Conservation (phyloP, 331 rosid genomes). For the Dryas integrifolia region DNA sequence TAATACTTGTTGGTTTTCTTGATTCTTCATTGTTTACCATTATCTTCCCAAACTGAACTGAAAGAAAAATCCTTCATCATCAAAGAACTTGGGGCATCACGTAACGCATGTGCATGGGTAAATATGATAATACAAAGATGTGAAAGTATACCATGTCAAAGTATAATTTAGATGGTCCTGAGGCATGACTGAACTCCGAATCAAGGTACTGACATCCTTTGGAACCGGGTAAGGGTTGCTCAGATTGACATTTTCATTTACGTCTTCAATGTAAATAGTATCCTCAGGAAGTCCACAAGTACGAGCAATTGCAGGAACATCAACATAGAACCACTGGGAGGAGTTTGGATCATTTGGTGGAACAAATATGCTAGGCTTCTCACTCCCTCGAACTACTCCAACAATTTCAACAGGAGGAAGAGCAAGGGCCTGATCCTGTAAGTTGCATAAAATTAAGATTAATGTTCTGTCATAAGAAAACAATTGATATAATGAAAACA, state of each 20-base stretch:
- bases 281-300: slow-evolving; percentile 68
- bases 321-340: slow-evolving; percentile 86
- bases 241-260: slow-evolving; percentile 67
- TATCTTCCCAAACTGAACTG: background rate
- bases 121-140: slow-evolving; percentile 1
- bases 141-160: slow-evolving; percentile 67
- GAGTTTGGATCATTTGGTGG: slow-evolving; percentile 88
- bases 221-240: slow-evolving; percentile 88
- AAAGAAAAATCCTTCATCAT: background rate
- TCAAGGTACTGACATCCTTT: slow-evolving; percentile 77
- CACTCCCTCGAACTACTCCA: slow-evolving; percentile 88
- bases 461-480: slow-evolving; percentile 18
- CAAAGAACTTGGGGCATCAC: background rate
- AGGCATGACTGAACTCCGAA: slow-evolving; percentile 85
- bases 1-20: background rate
- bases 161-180: slow-evolving; percentile 87
- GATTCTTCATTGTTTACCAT: background rate
- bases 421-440: slow-evolving; percentile 54
- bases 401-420: slow-evolving; percentile 53
- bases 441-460: slow-evolving; percentile 31
- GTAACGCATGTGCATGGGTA: no score
- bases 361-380: slow-evolving; percentile 91
- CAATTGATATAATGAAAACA: slow-evolving; percentile 12
- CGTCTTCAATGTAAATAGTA: slow-evolving; percentile 65
- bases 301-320: slow-evolving; percentile 78